Conservation (phyloP, 805 yeast species). For the Wickerhamiella allomyrinae region DNA sequence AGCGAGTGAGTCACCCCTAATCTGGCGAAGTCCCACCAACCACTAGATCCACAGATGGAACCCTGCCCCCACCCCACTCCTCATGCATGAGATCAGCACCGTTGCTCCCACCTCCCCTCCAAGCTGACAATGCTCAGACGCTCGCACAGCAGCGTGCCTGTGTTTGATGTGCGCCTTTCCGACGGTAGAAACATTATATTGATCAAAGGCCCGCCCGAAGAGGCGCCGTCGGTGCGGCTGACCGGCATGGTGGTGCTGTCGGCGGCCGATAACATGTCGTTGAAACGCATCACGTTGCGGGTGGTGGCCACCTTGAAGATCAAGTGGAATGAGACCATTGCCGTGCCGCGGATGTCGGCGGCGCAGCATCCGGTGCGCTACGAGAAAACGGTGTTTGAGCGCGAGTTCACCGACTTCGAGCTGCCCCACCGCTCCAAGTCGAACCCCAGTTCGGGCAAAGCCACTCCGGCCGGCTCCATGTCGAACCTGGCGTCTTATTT, state of each 20-base stretch:
- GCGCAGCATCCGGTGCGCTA: conserved; percentile 23
- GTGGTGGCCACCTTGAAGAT: conserved; percentile 54
- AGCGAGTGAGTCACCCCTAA: too few relatives aligned
- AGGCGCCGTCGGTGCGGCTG: conserved; percentile 62
- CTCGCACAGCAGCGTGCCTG: conserved; percentile 2
- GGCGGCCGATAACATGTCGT: conserved; percentile 56
- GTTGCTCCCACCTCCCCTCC: background rate
- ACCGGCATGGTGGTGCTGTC: conserved; percentile 68
- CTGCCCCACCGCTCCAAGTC: conserved; percentile 9
- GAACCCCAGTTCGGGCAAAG: conserved; percentile 11
- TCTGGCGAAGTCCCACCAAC: too few relatives aligned
- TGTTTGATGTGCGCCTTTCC: conserved; percentile 14
- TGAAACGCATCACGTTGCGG: conserved; percentile 49
- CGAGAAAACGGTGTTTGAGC: conserved; percentile 57
- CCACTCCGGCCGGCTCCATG: conserved; percentile 19
- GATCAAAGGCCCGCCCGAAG: conserved; percentile 61
- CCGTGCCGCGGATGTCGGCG: conserved; percentile 24
- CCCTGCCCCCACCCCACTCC: too few relatives aligned
- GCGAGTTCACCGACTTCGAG: conserved; percentile 34
- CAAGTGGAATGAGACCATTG: conserved; percentile 44
- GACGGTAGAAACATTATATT: conserved; percentile 42
- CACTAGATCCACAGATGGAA: too few relatives aligned
- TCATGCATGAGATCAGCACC: too few relatives aligned
- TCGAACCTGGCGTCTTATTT: conserved; percentile 21
- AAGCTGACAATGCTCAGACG: conserved; percentile 3